These are phyloP conservation scores for Aspergillus hancockii DNA, from an alignment of 495 filamentous ascomycete genomes.

Conservation along the genomic window DNA sequence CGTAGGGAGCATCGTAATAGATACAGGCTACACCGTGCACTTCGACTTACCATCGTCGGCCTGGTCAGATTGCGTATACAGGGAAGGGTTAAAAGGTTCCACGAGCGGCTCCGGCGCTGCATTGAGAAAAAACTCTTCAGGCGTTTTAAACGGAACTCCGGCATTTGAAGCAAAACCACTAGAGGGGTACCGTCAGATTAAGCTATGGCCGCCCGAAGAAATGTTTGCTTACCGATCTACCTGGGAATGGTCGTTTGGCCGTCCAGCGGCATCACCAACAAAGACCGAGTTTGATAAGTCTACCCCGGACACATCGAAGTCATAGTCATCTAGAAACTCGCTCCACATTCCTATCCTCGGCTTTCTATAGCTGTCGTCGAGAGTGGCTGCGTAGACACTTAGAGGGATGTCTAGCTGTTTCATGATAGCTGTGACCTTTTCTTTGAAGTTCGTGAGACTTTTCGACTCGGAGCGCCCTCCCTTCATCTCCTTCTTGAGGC, in stretches of 20 bases:
- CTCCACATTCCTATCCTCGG: constrained; percentile 89
- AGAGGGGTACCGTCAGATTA: constrained; percentile 8
- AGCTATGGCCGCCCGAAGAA: neutral
- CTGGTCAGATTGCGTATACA: constrained; percentile 47
- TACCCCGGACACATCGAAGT: constrained; percentile 62
- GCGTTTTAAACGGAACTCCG: constrained; percentile 76
- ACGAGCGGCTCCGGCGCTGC: constrained; percentile 61
- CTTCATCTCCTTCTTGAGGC: constrained; percentile 70
- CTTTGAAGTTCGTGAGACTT: constrained; percentile 74
- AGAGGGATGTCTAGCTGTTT: constrained; percentile 73
- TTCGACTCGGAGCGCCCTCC: constrained; percentile 61
- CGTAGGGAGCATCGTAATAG: neutral
- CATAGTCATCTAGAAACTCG: constrained; percentile 74
- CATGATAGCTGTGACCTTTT: constrained; percentile 69
- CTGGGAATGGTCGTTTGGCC: constrained; percentile 68
- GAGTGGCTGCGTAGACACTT: constrained; percentile 82
- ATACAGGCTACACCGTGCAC: neutral
- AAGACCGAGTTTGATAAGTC: constrained; percentile 74
- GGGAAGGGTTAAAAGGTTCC: constrained; percentile 66
- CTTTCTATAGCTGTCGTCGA: constrained; percentile 78
- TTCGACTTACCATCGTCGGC: constrained; percentile 32
- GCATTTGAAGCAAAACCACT: constrained; percentile 79
- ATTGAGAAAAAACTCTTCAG: constrained; percentile 86
- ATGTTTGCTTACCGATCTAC: constrained; percentile 65
- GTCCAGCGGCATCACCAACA: constrained; percentile 85